Base-by-base conservation (phyloP, 1,139 yeast genomes). In the Lodderomyces beijingensis region DNA sequence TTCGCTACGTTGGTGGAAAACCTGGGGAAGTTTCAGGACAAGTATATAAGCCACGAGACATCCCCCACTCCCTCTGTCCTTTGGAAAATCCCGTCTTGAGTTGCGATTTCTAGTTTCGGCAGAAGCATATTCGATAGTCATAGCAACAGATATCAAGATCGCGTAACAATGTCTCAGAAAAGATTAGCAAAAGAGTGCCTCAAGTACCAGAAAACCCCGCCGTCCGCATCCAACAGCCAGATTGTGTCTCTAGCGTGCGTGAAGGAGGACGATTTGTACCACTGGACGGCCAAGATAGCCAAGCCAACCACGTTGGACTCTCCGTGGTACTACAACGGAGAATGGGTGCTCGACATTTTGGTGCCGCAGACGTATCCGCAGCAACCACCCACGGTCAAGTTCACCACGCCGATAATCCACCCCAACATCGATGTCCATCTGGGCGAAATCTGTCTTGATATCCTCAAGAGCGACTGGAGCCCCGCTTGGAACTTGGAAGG, bases 391-490 rank as follows among this genome's bases (percentile, higher is more conserved):
- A 50, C 45, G 16, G 70, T 84, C 43, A 57, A 48, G 32, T 86
- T 86, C 46, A 36, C 42, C 30, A 57, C 67, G 16, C 71, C 69
- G 9, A 78, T 85, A 40, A 76, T 81, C 30, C 95, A 86, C 52
- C 89, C 93, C 3, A 86, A 86, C 50, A 75, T 86, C 28, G 75
- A 79, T 46, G 68, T 77, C 37, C 45, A 56, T 32, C 78, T 82
- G 1, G 95, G 95, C 0, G 91, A 82, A 43, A 81, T 86, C 3
- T 88, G 96, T 54, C 59, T 88, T n/a, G 95, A 87, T 51, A 81
- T 87, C 10, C 63, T 84, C 35, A 76, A 77, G 44, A 69, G 61
- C 7, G 73, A 71, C 40, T 88, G 96, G 96, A 74, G 91, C 0
- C 96, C 96, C 0, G 94, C 94, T 2, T 88, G 95, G 94, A 79